phyloP scores from a whole-genome alignment of 257 asterid species.

The Rhazya stricta region DNA sequence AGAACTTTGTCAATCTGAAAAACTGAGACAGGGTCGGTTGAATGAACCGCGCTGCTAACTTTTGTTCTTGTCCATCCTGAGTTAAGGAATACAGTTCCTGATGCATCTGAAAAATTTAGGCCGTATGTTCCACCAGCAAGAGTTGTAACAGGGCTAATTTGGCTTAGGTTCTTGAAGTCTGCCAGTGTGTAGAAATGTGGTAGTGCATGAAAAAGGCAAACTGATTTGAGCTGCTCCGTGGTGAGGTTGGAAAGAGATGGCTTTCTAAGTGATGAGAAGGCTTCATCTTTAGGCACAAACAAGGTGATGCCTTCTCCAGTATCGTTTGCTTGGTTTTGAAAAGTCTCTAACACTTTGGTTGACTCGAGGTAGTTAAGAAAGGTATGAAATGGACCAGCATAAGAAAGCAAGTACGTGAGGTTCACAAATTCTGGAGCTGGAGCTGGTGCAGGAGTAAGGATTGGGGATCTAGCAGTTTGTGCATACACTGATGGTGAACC shows the following conservation, averaged over 20 bases:
- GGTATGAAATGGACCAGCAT: conserved; percentile 72
- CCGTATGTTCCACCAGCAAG: conserved; percentile 53
- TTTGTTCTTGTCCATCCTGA: conserved; percentile 74
- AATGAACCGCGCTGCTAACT: conserved; percentile 63
- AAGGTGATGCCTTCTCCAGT: conserved; percentile 72
- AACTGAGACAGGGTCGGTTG: conserved; percentile 68
- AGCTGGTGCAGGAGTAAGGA: conserved; percentile 50
- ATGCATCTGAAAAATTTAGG: conserved; percentile 53
- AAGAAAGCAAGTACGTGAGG: conserved; percentile 59
- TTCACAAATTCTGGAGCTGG: conserved; percentile 74
- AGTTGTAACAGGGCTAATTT: conserved; percentile 52
- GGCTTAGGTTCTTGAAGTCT: conserved; percentile 72
- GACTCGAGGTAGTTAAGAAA: conserved; percentile 61
- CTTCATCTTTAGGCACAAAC: conserved; percentile 62
- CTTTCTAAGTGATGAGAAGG: conserved; percentile 46
- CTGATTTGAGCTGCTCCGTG: conserved; percentile 52
- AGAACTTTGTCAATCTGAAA: conserved; percentile 65
- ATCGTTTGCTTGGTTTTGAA: conserved; percentile 73
- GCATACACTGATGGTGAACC: conserved; percentile 34
- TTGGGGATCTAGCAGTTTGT: conserved; percentile 30
- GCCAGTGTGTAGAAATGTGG: conserved; percentile 65
- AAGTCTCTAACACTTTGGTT: conserved; percentile 58
- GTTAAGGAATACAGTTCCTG: conserved; percentile 49
- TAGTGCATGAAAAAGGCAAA: conserved; percentile 70
- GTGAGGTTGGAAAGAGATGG: conserved; percentile 64